A percentile compares a stretch with the other conserved stretches of the same genome.
Conservation (phyloP, 305 asterid species). For the Fraxinus latifolia region DNA sequence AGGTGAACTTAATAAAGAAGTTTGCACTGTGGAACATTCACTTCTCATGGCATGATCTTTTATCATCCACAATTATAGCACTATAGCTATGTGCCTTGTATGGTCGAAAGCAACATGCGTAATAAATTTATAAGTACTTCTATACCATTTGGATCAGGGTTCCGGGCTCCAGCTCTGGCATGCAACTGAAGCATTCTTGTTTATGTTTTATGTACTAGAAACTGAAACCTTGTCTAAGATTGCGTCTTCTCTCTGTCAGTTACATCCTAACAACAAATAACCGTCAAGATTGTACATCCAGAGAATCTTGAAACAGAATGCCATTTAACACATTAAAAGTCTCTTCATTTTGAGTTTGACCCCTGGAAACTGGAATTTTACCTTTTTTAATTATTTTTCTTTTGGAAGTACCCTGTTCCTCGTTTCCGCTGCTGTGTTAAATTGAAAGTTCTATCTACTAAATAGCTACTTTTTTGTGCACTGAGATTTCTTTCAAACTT, state of each 20-base stretch:
- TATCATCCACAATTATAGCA: background rate
- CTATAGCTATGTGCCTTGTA: background rate
- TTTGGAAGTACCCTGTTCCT: background rate
- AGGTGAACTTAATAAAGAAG: conserved; percentile 12
- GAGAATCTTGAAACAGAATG: background rate
- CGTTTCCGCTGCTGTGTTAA: background rate
- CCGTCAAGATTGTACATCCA: background rate
- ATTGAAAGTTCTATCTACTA: background rate
- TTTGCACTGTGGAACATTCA: conserved; percentile 8
- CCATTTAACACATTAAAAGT: background rate
- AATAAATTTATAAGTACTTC: conserved; percentile 4
- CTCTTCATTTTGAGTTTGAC: background rate
- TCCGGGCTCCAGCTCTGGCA: background rate
- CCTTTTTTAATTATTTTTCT: background rate
- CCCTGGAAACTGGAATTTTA: background rate
- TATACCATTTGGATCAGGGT: conserved; percentile 1
- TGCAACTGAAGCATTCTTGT: background rate
- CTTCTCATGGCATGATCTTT: background rate
- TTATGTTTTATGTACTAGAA: background rate
- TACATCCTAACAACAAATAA: background rate
- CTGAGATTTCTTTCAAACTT: background rate
- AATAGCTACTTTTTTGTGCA: background rate
- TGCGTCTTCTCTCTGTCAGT: background rate
- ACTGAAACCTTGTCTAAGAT: background rate
- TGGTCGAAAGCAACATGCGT: background rate